Evolutionary conservation across 768 basidiomycete genomes (phyloP).

Genomic region (Boletus sp.): DNA sequence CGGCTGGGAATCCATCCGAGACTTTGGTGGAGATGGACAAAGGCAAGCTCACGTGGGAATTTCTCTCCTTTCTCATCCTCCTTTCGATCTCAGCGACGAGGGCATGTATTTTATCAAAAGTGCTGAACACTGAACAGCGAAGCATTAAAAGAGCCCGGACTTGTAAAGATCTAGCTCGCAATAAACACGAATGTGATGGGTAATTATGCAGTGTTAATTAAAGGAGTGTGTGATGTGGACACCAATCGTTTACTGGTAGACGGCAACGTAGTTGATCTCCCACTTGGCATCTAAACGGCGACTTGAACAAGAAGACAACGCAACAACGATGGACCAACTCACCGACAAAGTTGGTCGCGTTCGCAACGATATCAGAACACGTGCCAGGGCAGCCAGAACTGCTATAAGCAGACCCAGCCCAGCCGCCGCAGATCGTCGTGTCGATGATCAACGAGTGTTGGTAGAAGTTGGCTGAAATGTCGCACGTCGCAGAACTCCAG

Average conservation of each 20-base stretch:
- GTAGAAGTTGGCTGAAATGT: slow-evolving; percentile 48
- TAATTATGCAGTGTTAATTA: not conserved
- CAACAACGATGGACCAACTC: slow-evolving; percentile 9
- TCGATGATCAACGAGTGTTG: slow-evolving; percentile 48
- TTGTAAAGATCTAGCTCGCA: not conserved
- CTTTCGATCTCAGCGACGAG: slow-evolving; percentile 2
- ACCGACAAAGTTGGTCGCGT: slow-evolving; percentile 55
- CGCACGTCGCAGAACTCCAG: slow-evolving; percentile 48
- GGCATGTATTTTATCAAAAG: no score
- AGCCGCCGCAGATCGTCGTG: slow-evolving; percentile 33
- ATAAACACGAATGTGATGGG: not conserved
- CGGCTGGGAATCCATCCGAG: slow-evolving; percentile 35
- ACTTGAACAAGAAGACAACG: slow-evolving; percentile 5
- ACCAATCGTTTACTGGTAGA: slow-evolving; percentile 38
- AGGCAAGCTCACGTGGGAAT: slow-evolving; percentile 29
- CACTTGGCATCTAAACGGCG: slow-evolving; percentile 46
- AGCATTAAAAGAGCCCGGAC: not conserved
- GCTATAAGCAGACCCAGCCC: slow-evolving; percentile 26
- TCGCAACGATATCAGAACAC: slow-evolving; percentile 46
- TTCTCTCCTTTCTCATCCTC: slow-evolving; percentile 25
- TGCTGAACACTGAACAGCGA: slow-evolving; percentile 9
- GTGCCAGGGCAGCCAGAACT: slow-evolving; percentile 39
- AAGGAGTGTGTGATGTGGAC: not conserved
- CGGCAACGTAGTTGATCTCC: slow-evolving; percentile 54
- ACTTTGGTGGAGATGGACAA: slow-evolving; percentile 25